Conservation (phyloP, 495 filamentous ascomycete species). For the Penicillium maclennaniae region DNA sequence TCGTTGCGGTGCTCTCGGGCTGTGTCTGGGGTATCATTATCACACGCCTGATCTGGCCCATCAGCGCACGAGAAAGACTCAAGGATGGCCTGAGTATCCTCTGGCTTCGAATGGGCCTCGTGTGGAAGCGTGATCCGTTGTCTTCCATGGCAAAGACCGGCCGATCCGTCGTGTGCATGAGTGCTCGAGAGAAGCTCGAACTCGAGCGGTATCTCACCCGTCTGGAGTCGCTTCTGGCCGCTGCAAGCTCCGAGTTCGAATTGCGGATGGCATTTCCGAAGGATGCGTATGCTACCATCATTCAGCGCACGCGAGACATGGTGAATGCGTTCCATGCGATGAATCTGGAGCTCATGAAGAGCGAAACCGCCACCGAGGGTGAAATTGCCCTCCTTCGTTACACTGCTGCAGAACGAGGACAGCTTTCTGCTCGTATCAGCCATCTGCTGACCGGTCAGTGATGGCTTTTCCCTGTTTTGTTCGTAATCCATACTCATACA, state of each 20-base stretch:
- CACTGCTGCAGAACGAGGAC: constrained; percentile 73
- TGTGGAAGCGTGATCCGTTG: constrained; percentile 95
- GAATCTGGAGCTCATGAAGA: constrained; percentile 85
- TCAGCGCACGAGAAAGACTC: constrained; percentile 79
- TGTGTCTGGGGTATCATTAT: constrained; percentile 91
- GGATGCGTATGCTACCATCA: constrained; percentile 61
- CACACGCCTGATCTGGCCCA: constrained; percentile 87
- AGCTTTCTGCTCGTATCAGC: constrained; percentile 80
- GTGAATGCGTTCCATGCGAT: constrained; percentile 93
- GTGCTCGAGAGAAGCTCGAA: constrained; percentile 71
- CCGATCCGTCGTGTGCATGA: constrained; percentile 64
- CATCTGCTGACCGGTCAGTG: constrained; percentile 78
- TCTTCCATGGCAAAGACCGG: constrained; percentile 58
- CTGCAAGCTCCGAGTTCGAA: constrained; percentile 77
- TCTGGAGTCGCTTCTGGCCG: constrained; percentile 67
- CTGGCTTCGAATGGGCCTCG: constrained; percentile 90
- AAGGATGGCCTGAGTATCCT: constrained; percentile 81
- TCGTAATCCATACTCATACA: constrained; percentile 2
- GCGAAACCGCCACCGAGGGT: constrained; percentile 68
- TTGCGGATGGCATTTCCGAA: constrained; percentile 80
- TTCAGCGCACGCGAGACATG: constrained; percentile 74
- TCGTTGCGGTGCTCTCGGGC: constrained; percentile 80
- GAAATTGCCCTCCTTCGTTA: constrained; percentile 74
- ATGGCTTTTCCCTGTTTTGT: background rate
- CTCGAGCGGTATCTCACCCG: constrained; percentile 58